Conservation (phyloP, 495 filamentous ascomycete species). For the Daldinia loculata region DNA sequence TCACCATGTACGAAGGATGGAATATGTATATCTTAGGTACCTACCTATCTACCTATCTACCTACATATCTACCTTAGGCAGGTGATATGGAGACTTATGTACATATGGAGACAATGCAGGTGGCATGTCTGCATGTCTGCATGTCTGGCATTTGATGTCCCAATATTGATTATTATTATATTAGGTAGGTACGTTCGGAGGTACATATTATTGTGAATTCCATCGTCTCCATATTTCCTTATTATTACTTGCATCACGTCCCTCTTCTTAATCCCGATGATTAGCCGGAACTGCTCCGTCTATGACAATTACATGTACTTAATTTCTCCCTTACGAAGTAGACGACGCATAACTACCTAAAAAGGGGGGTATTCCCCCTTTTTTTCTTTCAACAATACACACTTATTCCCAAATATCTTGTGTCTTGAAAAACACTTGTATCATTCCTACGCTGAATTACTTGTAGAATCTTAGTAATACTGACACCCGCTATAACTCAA, state of each 20-base stretch:
- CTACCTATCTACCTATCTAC: too few relatives aligned
- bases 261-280: neutral
- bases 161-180: neutral
- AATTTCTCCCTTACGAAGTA: too few relatives aligned
- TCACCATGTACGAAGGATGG: neutral
- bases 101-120: neutral
- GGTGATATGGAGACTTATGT: neutral
- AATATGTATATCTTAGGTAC: neutral
- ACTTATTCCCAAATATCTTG: neutral
- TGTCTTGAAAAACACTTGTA: neutral
- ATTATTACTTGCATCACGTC: slow-evolving; percentile 6
- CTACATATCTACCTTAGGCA: neutral
- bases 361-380: too few relatives aligned
- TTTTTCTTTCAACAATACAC: too few relatives aligned
- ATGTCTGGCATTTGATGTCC: neutral
- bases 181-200: neutral
- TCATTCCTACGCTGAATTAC: neutral
- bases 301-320: neutral
- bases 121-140: neutral
- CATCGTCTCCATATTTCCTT: neutral
- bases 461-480: neutral
- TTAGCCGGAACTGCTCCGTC: neutral
- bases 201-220: too few relatives aligned
- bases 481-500: neutral
- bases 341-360: neutral